These are phyloP conservation scores for Purpureocillium lavendulum DNA, from an alignment of 2,329 filamentous ascomycete species.

Conservation along the genomic window DNA sequence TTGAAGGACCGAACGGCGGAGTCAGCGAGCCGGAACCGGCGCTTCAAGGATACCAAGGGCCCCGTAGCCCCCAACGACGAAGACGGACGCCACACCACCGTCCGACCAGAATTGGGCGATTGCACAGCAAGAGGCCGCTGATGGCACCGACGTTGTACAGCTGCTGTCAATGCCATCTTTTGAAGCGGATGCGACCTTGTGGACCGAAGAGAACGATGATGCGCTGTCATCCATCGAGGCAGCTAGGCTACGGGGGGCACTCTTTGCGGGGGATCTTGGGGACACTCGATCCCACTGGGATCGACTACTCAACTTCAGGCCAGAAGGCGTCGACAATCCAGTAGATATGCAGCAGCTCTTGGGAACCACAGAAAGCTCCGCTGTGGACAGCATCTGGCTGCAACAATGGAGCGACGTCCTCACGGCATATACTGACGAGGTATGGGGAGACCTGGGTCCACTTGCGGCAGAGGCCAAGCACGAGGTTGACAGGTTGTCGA, in stretches of 20 bases:
- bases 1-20: background rate
- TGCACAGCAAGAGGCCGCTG: conserved; percentile 20
- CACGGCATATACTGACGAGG: conserved; percentile 52
- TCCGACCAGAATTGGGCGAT: conserved; percentile 9
- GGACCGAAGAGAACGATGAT: conserved; percentile 15
- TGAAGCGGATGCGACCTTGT: conserved; percentile 8
- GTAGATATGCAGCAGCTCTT: conserved; percentile 18
- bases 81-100: too few species aligned
- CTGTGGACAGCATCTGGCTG: conserved; percentile 38
- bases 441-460: conserved; percentile 57
- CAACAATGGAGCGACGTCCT: conserved; percentile 49
- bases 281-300: conserved; percentile 26
- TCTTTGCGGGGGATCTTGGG: conserved; percentile 21
- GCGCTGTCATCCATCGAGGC: conserved; percentile 18
- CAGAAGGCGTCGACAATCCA: conserved; percentile 27
- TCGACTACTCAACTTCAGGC: conserved; percentile 41
- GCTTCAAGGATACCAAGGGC: too few species aligned
- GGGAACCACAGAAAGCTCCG: conserved; percentile 28
- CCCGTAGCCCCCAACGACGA: too few species aligned
- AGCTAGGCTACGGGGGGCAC: conserved; percentile 24
- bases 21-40: too few species aligned
- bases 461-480: conserved; percentile 46
- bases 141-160: conserved; percentile 23
- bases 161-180: conserved; percentile 22
- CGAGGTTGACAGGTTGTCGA: conserved; percentile 40